Percentiles rank a stretch among this genome's conserved stretches.
These are phyloP conservation scores for Microdochium bolleyi DNA, from an alignment of 2,329 filamentous ascomycete genomes.

Conservation along the genomic window DNA sequence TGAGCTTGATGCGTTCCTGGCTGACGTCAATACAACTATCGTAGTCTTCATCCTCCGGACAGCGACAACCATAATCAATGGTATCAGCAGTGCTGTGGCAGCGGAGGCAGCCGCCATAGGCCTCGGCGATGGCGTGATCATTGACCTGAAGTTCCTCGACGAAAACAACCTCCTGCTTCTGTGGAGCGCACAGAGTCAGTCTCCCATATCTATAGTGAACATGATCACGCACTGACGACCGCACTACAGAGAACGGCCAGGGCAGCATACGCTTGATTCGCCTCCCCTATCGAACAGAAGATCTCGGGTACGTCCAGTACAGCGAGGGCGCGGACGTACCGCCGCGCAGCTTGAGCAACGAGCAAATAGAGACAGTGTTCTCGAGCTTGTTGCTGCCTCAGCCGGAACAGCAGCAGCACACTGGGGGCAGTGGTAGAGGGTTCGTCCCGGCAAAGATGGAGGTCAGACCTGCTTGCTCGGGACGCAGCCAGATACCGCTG, in stretches of 20 bases:
- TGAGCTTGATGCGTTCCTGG: background rate
- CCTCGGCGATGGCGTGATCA: constrained; percentile 33
- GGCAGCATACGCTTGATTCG: constrained; percentile 17
- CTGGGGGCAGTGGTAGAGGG: constrained; percentile 7
- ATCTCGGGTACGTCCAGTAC: constrained; percentile 28
- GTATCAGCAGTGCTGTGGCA: constrained; percentile 41
- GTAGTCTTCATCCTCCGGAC: constrained; percentile 52
- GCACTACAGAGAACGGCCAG: constrained; percentile 4
- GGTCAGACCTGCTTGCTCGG: constrained; percentile 33
- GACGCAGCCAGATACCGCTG: constrained; percentile 37
- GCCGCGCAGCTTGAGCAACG: constrained; percentile 17
- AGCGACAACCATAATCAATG: constrained; percentile 44
- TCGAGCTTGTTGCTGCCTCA: constrained; percentile 16
- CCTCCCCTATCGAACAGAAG: constrained; percentile 27
- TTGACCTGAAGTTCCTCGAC: constrained; percentile 62
- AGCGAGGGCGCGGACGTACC: constrained; percentile 7
- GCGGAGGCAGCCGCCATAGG: constrained; percentile 31
- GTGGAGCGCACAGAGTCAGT: constrained; percentile 30
- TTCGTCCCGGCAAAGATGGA: constrained; percentile 43
- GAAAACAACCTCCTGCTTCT: constrained; percentile 54
- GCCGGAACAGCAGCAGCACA: background rate
- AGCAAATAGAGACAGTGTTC: constrained; percentile 19
- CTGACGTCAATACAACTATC: background rate
- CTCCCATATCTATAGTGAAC: no score
- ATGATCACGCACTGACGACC: background rate